A percentile compares a stretch with the other conserved stretches of the same genome.
These are phyloP conservation scores for Chernovozyma aurita DNA, from an alignment of 1,139 yeast genomes.

Conservation along the genomic window DNA sequence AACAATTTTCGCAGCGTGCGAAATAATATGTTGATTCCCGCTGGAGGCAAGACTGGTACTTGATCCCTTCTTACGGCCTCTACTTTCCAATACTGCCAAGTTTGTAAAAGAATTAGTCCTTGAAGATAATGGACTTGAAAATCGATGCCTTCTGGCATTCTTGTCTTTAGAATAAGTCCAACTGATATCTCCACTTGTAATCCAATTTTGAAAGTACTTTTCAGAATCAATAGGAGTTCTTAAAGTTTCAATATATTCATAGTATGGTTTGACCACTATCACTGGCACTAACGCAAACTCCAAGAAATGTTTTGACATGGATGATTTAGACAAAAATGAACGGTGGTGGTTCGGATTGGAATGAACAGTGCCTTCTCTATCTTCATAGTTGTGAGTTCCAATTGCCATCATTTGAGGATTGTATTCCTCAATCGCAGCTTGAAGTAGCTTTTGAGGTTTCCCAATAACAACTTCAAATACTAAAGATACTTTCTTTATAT, in stretches of 20 bases:
- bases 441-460: conserved; percentile 51
- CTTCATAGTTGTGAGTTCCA: conserved; percentile 48
- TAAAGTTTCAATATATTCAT: conserved; percentile 31
- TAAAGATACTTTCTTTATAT: conserved; percentile 45
- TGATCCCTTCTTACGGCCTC: conserved; percentile 2
- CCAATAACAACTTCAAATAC: conserved; percentile 62
- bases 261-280: conserved; percentile 57
- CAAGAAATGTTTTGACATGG: conserved; percentile 58
- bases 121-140: conserved; percentile 4
- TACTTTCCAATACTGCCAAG: conserved; percentile 1
- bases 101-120: conserved; percentile 3
- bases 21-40: background rate
- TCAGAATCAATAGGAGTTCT: conserved; percentile 23
- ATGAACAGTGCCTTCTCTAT: conserved; percentile 22
- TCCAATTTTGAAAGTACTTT: conserved; percentile 29
- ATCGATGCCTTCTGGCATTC: conserved; percentile 9
- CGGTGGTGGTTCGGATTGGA: conserved; percentile 42
- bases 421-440: conserved; percentile 54
- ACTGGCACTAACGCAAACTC: conserved; percentile 69
- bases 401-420: conserved; percentile 63
- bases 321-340: conserved; percentile 41
- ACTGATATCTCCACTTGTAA: conserved; percentile 19
- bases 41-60: background rate
- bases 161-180: conserved; percentile 17
- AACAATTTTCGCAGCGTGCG: conserved; percentile 1